Percentiles rank a stretch among this genome's conserved stretches.
Conservation (phyloP, 2,329 filamentous ascomycete genomes). For the Alternaria angustiovoidea region DNA sequence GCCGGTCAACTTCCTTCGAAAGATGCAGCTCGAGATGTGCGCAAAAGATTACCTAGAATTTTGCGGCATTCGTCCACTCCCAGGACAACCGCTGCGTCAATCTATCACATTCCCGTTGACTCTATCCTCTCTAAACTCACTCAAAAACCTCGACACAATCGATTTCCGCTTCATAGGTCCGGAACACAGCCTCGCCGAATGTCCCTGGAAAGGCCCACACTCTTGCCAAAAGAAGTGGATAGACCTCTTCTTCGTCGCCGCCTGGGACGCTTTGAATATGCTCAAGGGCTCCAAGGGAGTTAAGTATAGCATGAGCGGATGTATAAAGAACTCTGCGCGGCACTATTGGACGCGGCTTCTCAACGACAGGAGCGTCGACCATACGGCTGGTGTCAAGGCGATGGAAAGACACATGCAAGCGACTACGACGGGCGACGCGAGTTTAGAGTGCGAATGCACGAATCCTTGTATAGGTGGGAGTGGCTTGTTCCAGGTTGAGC, state of each 20-base stretch:
- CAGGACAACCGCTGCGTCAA: background rate
- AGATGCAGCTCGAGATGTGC: slow-evolving; percentile 22
- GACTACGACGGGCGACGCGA: background rate
- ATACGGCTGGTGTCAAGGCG: background rate
- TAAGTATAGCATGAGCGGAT: slow-evolving; percentile 17
- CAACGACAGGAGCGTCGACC: background rate
- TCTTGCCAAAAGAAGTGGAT: slow-evolving; percentile 30
- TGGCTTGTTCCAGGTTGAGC: background rate
- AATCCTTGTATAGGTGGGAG: slow-evolving; percentile 10
- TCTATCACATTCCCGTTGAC: background rate
- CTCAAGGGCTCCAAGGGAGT: background rate
- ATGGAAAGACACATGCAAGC: background rate
- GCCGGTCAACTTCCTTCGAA: slow-evolving; percentile 8
- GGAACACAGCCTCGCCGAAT: slow-evolving; percentile 19
- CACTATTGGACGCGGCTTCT: slow-evolving; percentile 18
- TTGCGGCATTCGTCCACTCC: slow-evolving; percentile 7
- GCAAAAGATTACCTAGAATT: slow-evolving; percentile 18
- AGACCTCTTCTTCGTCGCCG: slow-evolving; percentile 20
- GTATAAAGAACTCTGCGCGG: slow-evolving; percentile 19
- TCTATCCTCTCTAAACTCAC: background rate
- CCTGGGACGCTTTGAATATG: background rate
- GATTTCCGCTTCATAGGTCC: slow-evolving; percentile 33
- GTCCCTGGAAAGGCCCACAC: slow-evolving; percentile 21
- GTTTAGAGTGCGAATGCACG: slow-evolving; percentile 15
- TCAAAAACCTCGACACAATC: slow-evolving; percentile 10